Conservation (phyloP, 192 early-diverging fungal genomes). For the Coemansia sp. region DNA sequence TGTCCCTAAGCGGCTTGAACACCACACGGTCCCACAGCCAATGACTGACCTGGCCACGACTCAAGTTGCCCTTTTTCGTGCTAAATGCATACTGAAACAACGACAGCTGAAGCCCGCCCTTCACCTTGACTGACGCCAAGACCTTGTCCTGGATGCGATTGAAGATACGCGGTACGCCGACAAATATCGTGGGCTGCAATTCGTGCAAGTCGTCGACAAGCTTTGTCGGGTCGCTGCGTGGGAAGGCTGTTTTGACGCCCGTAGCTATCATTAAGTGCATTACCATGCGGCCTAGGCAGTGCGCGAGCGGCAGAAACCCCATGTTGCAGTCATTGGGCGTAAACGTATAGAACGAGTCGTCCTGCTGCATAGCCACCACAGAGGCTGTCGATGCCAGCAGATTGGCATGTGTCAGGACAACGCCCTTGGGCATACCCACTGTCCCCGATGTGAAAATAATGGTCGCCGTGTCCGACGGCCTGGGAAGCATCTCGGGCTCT, state of each 20-base stretch:
- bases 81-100: conserved; percentile 64
- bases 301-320: conserved; percentile 85
- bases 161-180: conserved; percentile 83
- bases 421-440: conserved; percentile 83
- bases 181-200: conserved; percentile 84
- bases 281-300: conserved; percentile 80
- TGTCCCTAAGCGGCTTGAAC: conserved; percentile 69
- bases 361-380: conserved; percentile 24
- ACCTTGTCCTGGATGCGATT: conserved; percentile 88
- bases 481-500: conserved; percentile 60
- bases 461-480: conserved; percentile 60
- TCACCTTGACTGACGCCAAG: conserved; percentile 62
- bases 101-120: conserved; percentile 65
- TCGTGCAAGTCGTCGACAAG: conserved; percentile 81
- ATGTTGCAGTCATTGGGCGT: conserved; percentile 54
- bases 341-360: conserved; percentile 40
- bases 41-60: conserved; percentile 68
- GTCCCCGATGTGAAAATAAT: conserved; percentile 80
- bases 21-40: conserved; percentile 90
- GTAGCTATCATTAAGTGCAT: conserved; percentile 55
- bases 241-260: conserved; percentile 82
- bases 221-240: conserved; percentile 67
- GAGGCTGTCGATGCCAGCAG: conserved; percentile 64
- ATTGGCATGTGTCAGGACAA: conserved; percentile 83
- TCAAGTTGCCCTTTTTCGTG: conserved; percentile 65